Evolutionary conservation across 208 protist genomes (phyloP).

Genomic region (Endotrypanum monterogeii): DNA sequence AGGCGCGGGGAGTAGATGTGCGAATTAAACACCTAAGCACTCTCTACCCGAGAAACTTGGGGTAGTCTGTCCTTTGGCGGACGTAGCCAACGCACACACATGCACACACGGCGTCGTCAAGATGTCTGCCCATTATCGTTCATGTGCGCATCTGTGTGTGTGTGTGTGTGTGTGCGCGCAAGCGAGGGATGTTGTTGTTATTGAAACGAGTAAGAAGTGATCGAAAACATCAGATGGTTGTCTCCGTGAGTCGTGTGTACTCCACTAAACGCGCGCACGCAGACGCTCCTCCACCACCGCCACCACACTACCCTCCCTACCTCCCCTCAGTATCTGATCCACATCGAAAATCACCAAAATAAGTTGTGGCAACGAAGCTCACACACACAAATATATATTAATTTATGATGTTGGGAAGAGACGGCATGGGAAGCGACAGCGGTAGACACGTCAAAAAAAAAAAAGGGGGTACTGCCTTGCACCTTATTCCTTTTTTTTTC

Average conservation of each 20-base stretch:
- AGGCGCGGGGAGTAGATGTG: slow-evolving; percentile 22
- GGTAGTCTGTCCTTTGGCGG: background rate
- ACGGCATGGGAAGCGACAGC: too few relatives aligned
- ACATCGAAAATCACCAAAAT: too few relatives aligned
- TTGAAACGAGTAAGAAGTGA: background rate
- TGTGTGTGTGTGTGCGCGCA: background rate
- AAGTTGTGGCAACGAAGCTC: too few relatives aligned
- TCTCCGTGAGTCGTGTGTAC: background rate
- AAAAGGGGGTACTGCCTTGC: too few relatives aligned
- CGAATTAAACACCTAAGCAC: background rate
- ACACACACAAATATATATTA: too few relatives aligned
- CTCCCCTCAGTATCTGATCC: too few relatives aligned
- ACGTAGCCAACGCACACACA: background rate
- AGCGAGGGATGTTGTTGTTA: background rate
- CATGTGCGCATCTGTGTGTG: background rate
- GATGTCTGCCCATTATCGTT: background rate
- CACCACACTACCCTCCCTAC: too few relatives aligned
- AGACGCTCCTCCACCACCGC: background rate
- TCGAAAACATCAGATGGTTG: background rate
- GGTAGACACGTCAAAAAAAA: too few relatives aligned
- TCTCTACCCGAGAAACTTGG: background rate
- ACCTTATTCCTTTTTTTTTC: background rate
- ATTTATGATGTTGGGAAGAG: too few relatives aligned
- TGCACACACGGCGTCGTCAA: background rate
- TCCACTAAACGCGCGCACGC: background rate